phyloP scores from a whole-genome alignment of 805 yeast genomes.

The Lipomyces yamanashiensis region DNA sequence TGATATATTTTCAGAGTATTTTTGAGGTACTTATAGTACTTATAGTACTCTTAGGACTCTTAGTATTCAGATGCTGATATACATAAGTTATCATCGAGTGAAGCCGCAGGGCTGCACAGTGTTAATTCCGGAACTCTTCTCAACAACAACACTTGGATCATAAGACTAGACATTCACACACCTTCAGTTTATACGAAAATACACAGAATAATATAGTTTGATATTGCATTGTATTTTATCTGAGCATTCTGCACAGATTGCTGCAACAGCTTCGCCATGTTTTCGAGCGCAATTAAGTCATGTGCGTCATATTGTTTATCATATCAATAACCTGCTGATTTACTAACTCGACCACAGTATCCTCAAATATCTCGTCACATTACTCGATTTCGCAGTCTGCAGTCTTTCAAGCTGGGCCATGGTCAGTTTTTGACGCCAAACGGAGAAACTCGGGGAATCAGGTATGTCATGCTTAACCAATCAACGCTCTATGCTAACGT shows the following conservation, averaged over 20 bases:
- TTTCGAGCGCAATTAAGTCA: constrained; percentile 34
- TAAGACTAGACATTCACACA: not conserved
- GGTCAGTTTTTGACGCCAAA: constrained; percentile 87
- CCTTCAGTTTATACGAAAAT: not conserved
- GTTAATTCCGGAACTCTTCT: not conserved
- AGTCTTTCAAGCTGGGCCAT: constrained; percentile 73
- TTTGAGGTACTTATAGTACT: too few species aligned
- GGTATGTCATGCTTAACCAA: constrained; percentile 13
- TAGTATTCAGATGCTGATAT: too few species aligned
- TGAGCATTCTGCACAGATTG: not conserved
- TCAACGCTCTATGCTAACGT: constrained; percentile 21
- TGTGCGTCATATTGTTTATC: constrained; percentile 16
- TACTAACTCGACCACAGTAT: constrained; percentile 10
- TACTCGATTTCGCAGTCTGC: constrained; percentile 75
- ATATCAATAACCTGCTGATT: not conserved
- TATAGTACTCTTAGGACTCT: too few species aligned
- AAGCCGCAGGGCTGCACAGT: constrained; percentile 4
- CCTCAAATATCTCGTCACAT: constrained; percentile 39
- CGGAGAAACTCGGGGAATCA: constrained; percentile 60
- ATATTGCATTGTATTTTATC: not conserved
- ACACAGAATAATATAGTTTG: not conserved
- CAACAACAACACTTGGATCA: not conserved
- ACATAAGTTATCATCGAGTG: not conserved
- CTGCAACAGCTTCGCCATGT: constrained; percentile 9
- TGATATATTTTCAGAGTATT: too few species aligned